phyloP scores from a whole-genome alignment of 768 basidiomycete genomes.

The Trametes cingulata region DNA sequence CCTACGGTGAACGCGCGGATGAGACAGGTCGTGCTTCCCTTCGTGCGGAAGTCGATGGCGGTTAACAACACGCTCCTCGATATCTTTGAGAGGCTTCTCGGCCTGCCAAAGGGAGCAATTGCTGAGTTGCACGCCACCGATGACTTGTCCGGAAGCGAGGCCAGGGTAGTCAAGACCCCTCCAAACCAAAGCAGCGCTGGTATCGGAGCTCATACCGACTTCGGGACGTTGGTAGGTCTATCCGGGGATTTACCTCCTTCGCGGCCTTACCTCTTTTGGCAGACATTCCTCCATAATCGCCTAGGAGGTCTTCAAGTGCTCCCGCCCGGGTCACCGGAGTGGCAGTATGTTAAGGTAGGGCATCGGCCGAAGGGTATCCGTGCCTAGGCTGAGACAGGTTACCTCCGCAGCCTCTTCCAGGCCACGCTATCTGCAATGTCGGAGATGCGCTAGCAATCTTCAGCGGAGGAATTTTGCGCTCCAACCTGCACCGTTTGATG shows the following conservation, averaged over 20 bases:
- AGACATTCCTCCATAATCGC: slow-evolving; percentile 45
- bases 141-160: slow-evolving; percentile 58
- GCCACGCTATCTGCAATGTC: slow-evolving; percentile 47
- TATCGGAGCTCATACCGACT: slow-evolving; percentile 72
- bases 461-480: slow-evolving; percentile 47
- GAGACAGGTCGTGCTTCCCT: slow-evolving; percentile 50
- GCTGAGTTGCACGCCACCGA: slow-evolving; percentile 42
- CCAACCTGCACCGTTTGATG: slow-evolving; percentile 46
- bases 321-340: slow-evolving; percentile 38
- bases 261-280: slow-evolving; percentile 1
- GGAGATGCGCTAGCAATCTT: slow-evolving; percentile 48
- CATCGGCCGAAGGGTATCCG: not conserved
- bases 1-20: slow-evolving; percentile 51
- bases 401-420: slow-evolving; percentile 40
- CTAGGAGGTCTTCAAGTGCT: slow-evolving; percentile 48
- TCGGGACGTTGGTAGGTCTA: slow-evolving; percentile 61
- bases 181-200: slow-evolving; percentile 32
- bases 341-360: slow-evolving; percentile 45
- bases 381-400: slow-evolving; percentile 3
- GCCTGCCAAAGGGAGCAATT: slow-evolving; percentile 52
- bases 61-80: slow-evolving; percentile 54
- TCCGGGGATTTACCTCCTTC: slow-evolving; percentile 7
- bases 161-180: slow-evolving; percentile 54
- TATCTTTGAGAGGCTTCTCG: slow-evolving; percentile 58
- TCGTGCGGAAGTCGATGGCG: slow-evolving; percentile 57